Evolutionary conservation across 495 filamentous ascomycete genomes (phyloP), one percentile per base, ranked within the genome.

Genomic region (Cercophora newfieldiana): DNA sequence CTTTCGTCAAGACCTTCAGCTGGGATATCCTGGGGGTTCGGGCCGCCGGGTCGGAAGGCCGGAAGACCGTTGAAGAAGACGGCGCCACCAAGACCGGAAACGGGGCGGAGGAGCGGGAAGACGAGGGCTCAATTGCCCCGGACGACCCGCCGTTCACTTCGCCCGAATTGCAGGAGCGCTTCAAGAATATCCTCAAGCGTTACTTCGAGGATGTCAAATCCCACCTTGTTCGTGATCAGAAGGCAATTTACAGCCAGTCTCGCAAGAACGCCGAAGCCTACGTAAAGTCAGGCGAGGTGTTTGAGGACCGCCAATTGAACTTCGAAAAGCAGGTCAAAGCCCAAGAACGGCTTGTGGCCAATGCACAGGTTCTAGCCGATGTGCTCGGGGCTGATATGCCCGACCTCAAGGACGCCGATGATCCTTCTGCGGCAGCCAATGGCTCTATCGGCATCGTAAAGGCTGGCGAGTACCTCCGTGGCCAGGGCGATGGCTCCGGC

Each of bases 191-290:
- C 53, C 81, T 99, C 31, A 90, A 86, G 57, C 87, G 92, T 18
- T 99, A 99, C 68, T 89, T 98, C 66, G 93, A 97, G 61, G 94
- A 96, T 72, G 91, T 97, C 74, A 97, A 95, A 76, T 77, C 83
- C 6, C 95, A 98, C 77, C 84, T 99, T 26, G 74, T 95, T 53
- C 89, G 90, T 6, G 94, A 98, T 69, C 95, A 99, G 72, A 92
- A 94, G 77, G 87, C 89, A 7, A 87, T 98, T 37, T 83, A 85
- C 64, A 83, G 81, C 25, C 95, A 99, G 77, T 91, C 89, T 55
- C 90, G 92, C 64, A 93, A 94, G 56, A 97, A 99, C 80, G 93
- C 96, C 2, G 95, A 99, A 75, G 95, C 94, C 6, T 99, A 99
- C 73, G 92, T 99, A 68, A 97, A 97, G 73, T 98, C 96, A 49